Conservation (phyloP, 768 basidiomycete genomes). For the Amanita phalloides region DNA sequence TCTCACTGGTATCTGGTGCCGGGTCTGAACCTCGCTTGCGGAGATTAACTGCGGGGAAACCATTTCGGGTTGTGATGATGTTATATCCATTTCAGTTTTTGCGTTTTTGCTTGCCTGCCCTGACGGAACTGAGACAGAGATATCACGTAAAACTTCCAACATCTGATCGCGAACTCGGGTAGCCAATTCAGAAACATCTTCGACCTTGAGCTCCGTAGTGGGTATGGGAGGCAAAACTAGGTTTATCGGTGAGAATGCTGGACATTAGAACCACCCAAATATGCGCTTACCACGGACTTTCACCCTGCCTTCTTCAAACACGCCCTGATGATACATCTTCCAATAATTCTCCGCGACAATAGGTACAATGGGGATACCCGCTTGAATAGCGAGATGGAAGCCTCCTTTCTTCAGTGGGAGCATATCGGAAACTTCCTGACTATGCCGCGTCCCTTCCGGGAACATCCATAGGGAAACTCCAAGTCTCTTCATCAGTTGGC, state of each 20-base stretch:
- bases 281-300: slow-evolving; percentile 64
- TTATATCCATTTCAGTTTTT: background rate
- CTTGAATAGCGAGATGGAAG: slow-evolving; percentile 90
- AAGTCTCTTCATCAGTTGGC: slow-evolving; percentile 60
- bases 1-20: background rate
- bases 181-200: slow-evolving; percentile 61
- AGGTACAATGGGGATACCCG: slow-evolving; percentile 84
- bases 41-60: slow-evolving; percentile 2
- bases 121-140: slow-evolving; percentile 46
- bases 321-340: slow-evolving; percentile 67
- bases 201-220: slow-evolving; percentile 58
- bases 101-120: slow-evolving; percentile 7
- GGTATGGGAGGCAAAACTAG: slow-evolving; percentile 85
- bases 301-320: slow-evolving; percentile 67
- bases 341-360: slow-evolving; percentile 94
- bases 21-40: slow-evolving; percentile 1
- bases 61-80: background rate
- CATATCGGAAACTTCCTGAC: slow-evolving; percentile 51
- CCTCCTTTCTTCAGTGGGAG: slow-evolving; percentile 96
- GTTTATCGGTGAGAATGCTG: slow-evolving; percentile 1
- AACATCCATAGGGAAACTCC: slow-evolving; percentile 86
- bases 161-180: slow-evolving; percentile 66
- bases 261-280: background rate
- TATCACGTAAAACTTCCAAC: slow-evolving; percentile 66
- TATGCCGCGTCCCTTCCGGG: slow-evolving; percentile 90